Evolutionary conservation across 2,329 filamentous ascomycete genomes (phyloP), one percentile per base, ranked within the genome.

Genomic region (Lecanicillium sp.): DNA sequence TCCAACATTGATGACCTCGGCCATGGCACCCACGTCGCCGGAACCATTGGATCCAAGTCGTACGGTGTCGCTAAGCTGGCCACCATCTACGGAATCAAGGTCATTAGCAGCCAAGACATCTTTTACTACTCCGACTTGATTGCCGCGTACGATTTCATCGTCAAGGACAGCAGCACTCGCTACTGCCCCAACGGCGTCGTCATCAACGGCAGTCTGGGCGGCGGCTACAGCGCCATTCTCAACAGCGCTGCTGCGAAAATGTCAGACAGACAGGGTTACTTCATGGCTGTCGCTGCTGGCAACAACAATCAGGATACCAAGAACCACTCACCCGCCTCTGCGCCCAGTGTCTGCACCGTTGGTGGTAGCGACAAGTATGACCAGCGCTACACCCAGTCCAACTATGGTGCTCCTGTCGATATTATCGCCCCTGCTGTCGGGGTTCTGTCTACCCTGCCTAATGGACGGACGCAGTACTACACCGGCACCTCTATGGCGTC

Each of bases 141-240:
- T 33, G 40, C 40, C 11, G 40, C 40, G 9, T 42, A 37, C 22
- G 55, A 68, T 43, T 70, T 58, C 50, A 60, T 62, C 25, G 54
- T 62, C 11, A 48, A 59, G 7, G 57, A 67, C 12, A 51, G 54
- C 39, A 47, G 47, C 16, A 39, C n/a, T 11, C 33, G 36, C 33
- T 16, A 32, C 28, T 47, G 42, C 36, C 45, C 44, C 50, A 61
- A 49, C 43, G 43, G 34, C 43, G 55, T 59, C 35, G 59, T 68
- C 6, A 57, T 61, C 40, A 71, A 68, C 54, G 52, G 72, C 52
- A 67, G 63, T n/a, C 59, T 72, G 3, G 67, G 67, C 4, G 62
- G 61, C 1, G 43, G 47, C 9, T 42, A 51, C 14, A 55, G 54
- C 4, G 45, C 51, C 2, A 46, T 58, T 4, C 47, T 68, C 45